Percentiles rank a stretch among this genome's conserved stretches.
phyloP scores from a whole-genome alignment of 306 rosid species.

The Cajanus cajan region DNA sequence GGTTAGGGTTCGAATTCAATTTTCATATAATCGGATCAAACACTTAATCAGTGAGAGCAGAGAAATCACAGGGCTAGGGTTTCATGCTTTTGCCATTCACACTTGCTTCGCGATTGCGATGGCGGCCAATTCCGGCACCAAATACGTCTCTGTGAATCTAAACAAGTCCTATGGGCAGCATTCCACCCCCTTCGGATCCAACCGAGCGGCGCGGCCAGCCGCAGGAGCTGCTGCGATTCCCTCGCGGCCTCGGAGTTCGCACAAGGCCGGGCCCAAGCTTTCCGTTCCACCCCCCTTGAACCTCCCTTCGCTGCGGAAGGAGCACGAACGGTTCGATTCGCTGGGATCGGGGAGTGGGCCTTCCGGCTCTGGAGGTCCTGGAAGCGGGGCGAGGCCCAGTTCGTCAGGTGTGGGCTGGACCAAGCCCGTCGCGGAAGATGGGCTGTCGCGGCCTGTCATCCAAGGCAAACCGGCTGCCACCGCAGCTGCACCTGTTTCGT shows the following conservation, averaged over 20 bases:
- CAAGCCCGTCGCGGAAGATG: slow-evolving; percentile 53
- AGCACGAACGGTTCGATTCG: slow-evolving; percentile 85
- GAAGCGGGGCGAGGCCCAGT: slow-evolving; percentile 67
- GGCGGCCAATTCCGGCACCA: slow-evolving; percentile 97
- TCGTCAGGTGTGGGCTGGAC: slow-evolving; percentile 95
- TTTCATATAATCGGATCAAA: neutral
- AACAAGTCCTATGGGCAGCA: slow-evolving; percentile 95
- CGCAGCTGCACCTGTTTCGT: slow-evolving; percentile 14
- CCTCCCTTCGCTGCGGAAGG: slow-evolving; percentile 84
- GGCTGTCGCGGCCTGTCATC: slow-evolving; percentile 30
- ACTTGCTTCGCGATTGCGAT: slow-evolving; percentile 50
- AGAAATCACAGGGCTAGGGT: slow-evolving; percentile 45
- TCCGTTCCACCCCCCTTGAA: slow-evolving; percentile 99
- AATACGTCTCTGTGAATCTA: slow-evolving; percentile 89
- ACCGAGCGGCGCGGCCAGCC: slow-evolving; percentile 48
- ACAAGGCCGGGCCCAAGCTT: slow-evolving; percentile 87
- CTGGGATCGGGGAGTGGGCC: slow-evolving; percentile 66
- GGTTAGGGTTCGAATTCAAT: slow-evolving; percentile 17
- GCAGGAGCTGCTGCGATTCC: slow-evolving; percentile 67
- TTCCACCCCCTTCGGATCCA: slow-evolving; percentile 50
- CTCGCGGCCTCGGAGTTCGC: slow-evolving; percentile 91
- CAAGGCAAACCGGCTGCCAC: slow-evolving; percentile 28
- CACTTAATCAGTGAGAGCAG: too few relatives aligned
- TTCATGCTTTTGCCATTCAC: slow-evolving; percentile 72
- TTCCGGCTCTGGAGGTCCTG: slow-evolving; percentile 59